phyloP scores from a whole-genome alignment of 169 alveolate genomes.

The Plasmodium berghei region DNA sequence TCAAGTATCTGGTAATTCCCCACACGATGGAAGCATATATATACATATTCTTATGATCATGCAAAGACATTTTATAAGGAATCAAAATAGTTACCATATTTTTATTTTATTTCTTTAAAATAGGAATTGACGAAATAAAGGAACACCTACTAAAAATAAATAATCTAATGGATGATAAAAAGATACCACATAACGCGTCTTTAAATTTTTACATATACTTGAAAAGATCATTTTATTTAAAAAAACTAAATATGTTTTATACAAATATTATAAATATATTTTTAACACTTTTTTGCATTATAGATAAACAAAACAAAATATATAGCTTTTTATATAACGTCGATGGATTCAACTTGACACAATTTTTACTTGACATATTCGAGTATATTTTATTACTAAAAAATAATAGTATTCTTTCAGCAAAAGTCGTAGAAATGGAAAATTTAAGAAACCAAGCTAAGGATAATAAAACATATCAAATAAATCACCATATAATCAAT shows the following conservation, averaged over 20 bases:
- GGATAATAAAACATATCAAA: background rate
- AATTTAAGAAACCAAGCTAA: background rate
- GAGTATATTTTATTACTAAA: constrained; percentile 22
- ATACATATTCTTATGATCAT: background rate
- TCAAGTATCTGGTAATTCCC: background rate
- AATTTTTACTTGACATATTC: constrained; percentile 26
- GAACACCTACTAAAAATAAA: constrained; percentile 2
- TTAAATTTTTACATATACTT: constrained; percentile 9
- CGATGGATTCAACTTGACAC: constrained; percentile 7
- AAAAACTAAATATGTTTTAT: constrained; percentile 33
- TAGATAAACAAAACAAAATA: constrained; percentile 45
- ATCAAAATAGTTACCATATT: background rate
- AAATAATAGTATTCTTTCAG: constrained; percentile 34
- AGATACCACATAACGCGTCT: background rate
- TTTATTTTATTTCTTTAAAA: background rate
- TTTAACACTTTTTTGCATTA: constrained; percentile 18
- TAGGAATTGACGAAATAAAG: constrained; percentile 24
- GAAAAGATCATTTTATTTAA: constrained; percentile 45
- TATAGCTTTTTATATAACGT: constrained; percentile 29
- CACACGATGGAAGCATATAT: background rate
- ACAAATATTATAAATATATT: constrained; percentile 38
- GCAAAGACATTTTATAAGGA: background rate
- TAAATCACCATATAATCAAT: background rate
- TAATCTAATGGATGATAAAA: background rate
- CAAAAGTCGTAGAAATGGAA: constrained; percentile 35